Percentiles rank a stretch among this genome's conserved stretches.
Conservation (phyloP, 1,139 yeast species). For the Pichia sp. region DNA sequence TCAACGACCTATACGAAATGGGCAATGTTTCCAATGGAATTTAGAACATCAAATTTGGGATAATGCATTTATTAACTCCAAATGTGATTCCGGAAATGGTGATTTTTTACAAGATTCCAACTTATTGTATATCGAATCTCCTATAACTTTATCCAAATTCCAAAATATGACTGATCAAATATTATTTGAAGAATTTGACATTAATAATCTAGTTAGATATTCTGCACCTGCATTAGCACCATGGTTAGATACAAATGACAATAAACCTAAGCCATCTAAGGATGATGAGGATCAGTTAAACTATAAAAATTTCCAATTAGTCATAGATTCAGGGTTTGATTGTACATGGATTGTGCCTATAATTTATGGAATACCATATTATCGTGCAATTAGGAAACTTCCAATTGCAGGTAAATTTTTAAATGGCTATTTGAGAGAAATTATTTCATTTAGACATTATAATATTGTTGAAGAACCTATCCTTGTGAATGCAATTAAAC, state of each 20-base stretch:
- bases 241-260: conserved; percentile 37
- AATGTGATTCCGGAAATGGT: conserved; percentile 34
- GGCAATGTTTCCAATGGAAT: conserved; percentile 90
- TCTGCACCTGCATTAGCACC: conserved; percentile 69
- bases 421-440: conserved; percentile 76
- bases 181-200: conserved; percentile 89
- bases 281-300: not conserved
- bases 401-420: conserved; percentile 82
- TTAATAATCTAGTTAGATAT: conserved; percentile 57
- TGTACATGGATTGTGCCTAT: conserved; percentile 87
- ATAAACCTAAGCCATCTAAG: conserved; percentile 17
- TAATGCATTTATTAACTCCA: conserved; percentile 42
- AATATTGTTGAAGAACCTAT: conserved; percentile 90
- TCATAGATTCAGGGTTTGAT: conserved; percentile 83
- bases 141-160: conserved; percentile 75
- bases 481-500: conserved; percentile 80
- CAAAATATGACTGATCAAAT: conserved; percentile 87
- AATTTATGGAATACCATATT: conserved; percentile 68
- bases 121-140: conserved; percentile 66
- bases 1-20: conserved; percentile 80
- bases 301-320: conserved; percentile 59
- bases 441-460: conserved; percentile 85
- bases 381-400: conserved; percentile 70
- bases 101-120: conserved; percentile 45
- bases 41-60: conserved; percentile 94